Conservation (phyloP, 768 basidiomycete species). For the Leccinum uliginosum region DNA sequence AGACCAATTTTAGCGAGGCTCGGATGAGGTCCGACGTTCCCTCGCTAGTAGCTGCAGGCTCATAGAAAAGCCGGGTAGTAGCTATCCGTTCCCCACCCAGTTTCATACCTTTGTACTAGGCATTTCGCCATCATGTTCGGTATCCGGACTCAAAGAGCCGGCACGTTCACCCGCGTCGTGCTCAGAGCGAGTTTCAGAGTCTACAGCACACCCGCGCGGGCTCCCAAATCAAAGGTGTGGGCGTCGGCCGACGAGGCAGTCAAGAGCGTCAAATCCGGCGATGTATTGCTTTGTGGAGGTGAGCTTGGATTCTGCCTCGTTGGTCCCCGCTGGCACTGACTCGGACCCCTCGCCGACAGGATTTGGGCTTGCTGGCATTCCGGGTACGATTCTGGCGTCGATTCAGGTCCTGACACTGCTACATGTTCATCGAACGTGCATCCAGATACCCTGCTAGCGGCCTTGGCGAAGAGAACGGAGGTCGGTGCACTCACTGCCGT, state of each 20-base stretch:
- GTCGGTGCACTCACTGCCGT: constrained; percentile 76
- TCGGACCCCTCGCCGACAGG: constrained; percentile 46
- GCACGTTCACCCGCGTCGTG: constrained; percentile 12
- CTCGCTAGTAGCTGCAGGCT: background rate
- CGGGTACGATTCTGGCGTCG: constrained; percentile 45
- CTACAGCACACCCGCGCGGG: constrained; percentile 24
- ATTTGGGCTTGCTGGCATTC: constrained; percentile 86
- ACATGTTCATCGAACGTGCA: background rate
- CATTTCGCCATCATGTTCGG: constrained; percentile 22
- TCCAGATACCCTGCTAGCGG: constrained; percentile 76
- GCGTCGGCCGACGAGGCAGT: constrained; percentile 78
- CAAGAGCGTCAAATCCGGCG: constrained; percentile 75
- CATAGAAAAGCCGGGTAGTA: background rate
- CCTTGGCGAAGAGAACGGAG: constrained; percentile 69
- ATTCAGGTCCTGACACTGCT: too few species aligned
- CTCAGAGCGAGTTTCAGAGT: constrained; percentile 17
- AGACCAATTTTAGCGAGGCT: background rate
- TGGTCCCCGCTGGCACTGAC: background rate
- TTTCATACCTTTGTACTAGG: background rate
- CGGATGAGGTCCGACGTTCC: constrained; percentile 26
- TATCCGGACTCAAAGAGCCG: constrained; percentile 11
- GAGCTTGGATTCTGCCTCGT: constrained; percentile 17
- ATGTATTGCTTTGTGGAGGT: constrained; percentile 81
- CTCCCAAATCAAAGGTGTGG: constrained; percentile 68
- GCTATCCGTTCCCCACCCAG: background rate